phyloP scores from a whole-genome alignment of 352 stramenopile genomes.

The Phytophthora fragariae region DNA sequence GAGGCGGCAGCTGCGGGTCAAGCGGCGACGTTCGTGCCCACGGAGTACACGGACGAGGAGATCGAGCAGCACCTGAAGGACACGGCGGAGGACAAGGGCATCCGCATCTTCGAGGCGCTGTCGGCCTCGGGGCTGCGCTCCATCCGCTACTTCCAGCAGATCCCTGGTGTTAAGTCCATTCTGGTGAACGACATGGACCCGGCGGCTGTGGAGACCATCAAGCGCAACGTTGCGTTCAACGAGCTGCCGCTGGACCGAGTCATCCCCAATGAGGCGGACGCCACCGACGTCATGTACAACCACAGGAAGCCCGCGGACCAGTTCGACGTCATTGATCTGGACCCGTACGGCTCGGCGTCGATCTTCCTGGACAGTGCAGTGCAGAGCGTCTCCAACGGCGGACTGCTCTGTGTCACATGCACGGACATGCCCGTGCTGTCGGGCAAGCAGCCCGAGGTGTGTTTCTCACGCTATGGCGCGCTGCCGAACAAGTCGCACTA shows the following conservation, averaged over 20 bases:
- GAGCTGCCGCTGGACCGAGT: slow-evolving; percentile 83
- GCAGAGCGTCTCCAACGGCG: slow-evolving; percentile 94
- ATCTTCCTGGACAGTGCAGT: slow-evolving; percentile 99
- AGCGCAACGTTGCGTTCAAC: slow-evolving; percentile 95
- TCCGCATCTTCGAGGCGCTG: slow-evolving; percentile 98
- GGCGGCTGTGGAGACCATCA: slow-evolving; percentile 95
- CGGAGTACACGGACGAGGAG: slow-evolving; percentile 71
- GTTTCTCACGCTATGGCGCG: slow-evolving; percentile 87
- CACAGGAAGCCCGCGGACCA: slow-evolving; percentile 89
- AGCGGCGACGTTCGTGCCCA: slow-evolving; percentile 47
- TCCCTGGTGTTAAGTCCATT: slow-evolving; percentile 96
- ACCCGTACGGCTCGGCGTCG: slow-evolving; percentile 98
- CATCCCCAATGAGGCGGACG: slow-evolving; percentile 87
- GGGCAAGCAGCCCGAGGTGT: slow-evolving; percentile 90
- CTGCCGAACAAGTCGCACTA: slow-evolving; percentile 91
- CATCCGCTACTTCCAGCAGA: slow-evolving; percentile 99
- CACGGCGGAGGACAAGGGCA: slow-evolving; percentile 83
- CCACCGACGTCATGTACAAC: slow-evolving; percentile 90
- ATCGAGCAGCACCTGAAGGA: slow-evolving; percentile 73
- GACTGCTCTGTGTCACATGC: slow-evolving; percentile 99
- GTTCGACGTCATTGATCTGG: slow-evolving; percentile 99
- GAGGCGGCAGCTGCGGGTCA: slow-evolving; percentile 47
- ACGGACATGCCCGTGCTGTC: slow-evolving; percentile 98
- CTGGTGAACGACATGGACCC: slow-evolving; percentile 99
- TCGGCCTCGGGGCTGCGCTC: slow-evolving; percentile 98